Base-by-base conservation (phyloP, 2,329 filamentous ascomycete genomes). In the Stemphylium vesicarium region DNA sequence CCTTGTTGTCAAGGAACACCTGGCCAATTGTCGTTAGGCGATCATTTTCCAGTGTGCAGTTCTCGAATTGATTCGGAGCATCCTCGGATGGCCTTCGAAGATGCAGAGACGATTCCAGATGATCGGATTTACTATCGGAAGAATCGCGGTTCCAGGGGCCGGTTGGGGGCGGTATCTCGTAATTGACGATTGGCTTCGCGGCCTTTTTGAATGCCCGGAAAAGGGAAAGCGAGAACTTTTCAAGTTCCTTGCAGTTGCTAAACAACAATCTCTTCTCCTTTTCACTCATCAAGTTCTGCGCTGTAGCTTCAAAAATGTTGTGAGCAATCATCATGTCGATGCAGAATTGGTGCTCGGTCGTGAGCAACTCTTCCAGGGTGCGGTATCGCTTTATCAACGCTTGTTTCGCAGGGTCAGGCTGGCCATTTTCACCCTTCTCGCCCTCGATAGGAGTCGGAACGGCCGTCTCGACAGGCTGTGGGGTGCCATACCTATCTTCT, bases 251-350 rank as follows among this genome's bases (percentile, higher is more conserved):
- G 4, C 90, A 93, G 70, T 99, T 99, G 59, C 92, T 89, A 75
- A 99, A 99, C 13, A 99, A 86, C 11, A 90, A 83, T 71, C 93
- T 96, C 66, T 96, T 88, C 59, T 96, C 96, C 60, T 94, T 90
- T 37, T 85, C 80, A 38, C 90, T 91, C 24, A 97, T 84, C 60
- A 92, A 86, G 8, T 91, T 86, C 51, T 90, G 87, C 1, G 92
- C 91, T 0, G 95, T 98, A 38, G 91, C 92, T 76, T 96, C 96
- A 81, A 98, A 99, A 50, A 99, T 98, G 70, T 98, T 93, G 69
- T 96, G 92, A 2, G 96, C 89, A 48, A 99, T 94, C 73, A 93
- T 96, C 91, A 99, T 94, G 73, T 99, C 95, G 60, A 92, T 87
- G 52, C 96, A 88, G 75, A 96, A 98, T 5, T 89, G 88, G 42